Conservation (phyloP, 2,329 filamentous ascomycete genomes). For the Colletotrichum orbiculare region DNA sequence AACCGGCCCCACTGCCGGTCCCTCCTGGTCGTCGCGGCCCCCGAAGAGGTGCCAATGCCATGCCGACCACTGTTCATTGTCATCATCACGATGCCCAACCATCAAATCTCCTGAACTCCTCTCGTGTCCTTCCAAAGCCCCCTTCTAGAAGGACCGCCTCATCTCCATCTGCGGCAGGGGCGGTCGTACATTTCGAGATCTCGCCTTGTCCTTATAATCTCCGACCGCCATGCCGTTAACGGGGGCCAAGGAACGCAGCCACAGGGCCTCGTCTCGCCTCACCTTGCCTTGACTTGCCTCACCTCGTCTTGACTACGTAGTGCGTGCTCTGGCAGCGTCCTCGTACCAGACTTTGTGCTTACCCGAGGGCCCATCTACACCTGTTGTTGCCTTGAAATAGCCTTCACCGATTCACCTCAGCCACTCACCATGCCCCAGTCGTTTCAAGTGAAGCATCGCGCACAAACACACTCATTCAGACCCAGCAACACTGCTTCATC, state of each 20-base stretch:
- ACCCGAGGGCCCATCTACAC: background rate
- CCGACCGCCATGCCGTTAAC: conserved; percentile 11
- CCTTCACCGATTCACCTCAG: background rate
- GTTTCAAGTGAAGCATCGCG: conserved; percentile 33
- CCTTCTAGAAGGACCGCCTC: conserved; percentile 29
- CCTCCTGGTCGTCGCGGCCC: conserved; percentile 8
- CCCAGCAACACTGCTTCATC: background rate
- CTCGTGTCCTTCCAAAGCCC: background rate
- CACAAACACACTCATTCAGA: conserved; percentile 23
- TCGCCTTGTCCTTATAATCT: conserved; percentile 24
- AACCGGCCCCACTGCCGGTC: conserved; percentile 24
- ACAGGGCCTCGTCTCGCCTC: no score
- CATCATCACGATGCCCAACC: no score
- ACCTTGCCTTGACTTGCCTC: no score
- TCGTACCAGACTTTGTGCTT: no score
- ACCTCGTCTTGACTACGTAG: no score
- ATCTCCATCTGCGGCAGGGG: conserved; percentile 4
- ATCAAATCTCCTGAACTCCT: conserved; percentile 13
- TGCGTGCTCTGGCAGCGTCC: no score
- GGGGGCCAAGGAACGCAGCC: no score
- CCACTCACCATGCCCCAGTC: background rate
- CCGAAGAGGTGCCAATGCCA: background rate
- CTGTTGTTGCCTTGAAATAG: background rate
- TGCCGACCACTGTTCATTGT: background rate
- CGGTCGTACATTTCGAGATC: conserved; percentile 5